Percentiles rank a stretch among this genome's conserved stretches.
Conservation (phyloP, 345 rosid genomes). For the Pistacia atlantica region DNA sequence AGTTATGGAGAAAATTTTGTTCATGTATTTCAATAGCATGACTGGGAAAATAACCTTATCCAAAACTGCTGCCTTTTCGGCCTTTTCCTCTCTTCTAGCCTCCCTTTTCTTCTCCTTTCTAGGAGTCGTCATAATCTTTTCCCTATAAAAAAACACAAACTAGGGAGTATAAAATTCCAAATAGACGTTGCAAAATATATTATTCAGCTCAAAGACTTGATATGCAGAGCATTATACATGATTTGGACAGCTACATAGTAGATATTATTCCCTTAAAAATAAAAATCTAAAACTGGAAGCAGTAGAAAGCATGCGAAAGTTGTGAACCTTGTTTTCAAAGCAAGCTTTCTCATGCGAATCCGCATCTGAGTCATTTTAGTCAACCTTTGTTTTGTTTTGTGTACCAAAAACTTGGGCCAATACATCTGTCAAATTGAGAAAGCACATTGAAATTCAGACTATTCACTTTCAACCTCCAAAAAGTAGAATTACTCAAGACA, state of each 20-base stretch:
- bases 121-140: conserved; percentile 68
- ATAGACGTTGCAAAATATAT: neutral
- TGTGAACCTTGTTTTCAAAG: conserved; percentile 75
- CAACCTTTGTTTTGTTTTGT: conserved; percentile 86
- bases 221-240: neutral
- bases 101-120: conserved; percentile 71
- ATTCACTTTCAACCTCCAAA: neutral
- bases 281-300: neutral
- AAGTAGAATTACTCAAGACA: neutral
- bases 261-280: neutral
- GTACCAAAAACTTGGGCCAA: conserved; percentile 90
- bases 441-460: conserved; percentile 2
- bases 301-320: conserved; percentile 3
- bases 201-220: neutral
- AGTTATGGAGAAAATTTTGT: neutral
- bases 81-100: conserved; percentile 84
- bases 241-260: neutral
- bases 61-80: conserved; percentile 75
- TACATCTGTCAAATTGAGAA: conserved; percentile 51
- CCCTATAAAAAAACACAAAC: conserved; percentile 42
- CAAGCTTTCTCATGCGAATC: conserved; percentile 92
- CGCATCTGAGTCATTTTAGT: conserved; percentile 99
- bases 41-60: conserved; percentile 59
- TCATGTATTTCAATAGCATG: neutral
- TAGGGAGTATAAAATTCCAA: neutral